Conservation (phyloP, 1,139 yeast species). For the Waltiozyma sp. region DNA sequence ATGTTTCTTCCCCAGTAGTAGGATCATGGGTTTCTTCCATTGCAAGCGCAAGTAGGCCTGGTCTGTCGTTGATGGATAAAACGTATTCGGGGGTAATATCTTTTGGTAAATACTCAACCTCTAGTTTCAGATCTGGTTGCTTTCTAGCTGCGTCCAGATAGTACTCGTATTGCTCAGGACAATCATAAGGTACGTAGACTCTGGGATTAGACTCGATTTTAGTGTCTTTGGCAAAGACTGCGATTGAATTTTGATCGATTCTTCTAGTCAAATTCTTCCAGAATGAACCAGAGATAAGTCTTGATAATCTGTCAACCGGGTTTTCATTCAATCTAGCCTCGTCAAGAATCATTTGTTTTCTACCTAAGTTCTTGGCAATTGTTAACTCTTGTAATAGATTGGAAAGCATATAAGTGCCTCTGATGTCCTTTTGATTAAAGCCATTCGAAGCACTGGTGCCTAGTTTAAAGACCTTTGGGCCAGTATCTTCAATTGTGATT, state of each 20-base stretch:
- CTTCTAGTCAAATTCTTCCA: slow-evolving; percentile 75
- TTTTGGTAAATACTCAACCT: slow-evolving; percentile 62
- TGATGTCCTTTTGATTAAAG: slow-evolving; percentile 54
- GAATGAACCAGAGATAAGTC: slow-evolving; percentile 68
- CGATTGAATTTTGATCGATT: slow-evolving; percentile 52
- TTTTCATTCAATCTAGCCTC: slow-evolving; percentile 80
- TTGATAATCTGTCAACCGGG: slow-evolving; percentile 68
- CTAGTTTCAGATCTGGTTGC: slow-evolving; percentile 51
- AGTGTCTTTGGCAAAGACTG: slow-evolving; percentile 64
- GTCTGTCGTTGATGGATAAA: slow-evolving; percentile 65
- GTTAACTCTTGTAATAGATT: slow-evolving; percentile 84
- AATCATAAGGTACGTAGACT: slow-evolving; percentile 64
- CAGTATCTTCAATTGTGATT: slow-evolving; percentile 85
- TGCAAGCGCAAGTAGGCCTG: slow-evolving; percentile 81
- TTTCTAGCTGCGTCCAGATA: slow-evolving; percentile 42
- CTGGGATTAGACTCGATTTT: slow-evolving; percentile 71
- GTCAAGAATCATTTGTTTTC: slow-evolving; percentile 67
- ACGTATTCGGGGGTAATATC: slow-evolving; percentile 59
- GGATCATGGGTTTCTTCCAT: slow-evolving; percentile 42
- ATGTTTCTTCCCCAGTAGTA: slow-evolving; percentile 32
- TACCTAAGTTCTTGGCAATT: slow-evolving; percentile 72
- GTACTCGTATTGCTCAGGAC: slow-evolving; percentile 65
- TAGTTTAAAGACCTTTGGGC: slow-evolving; percentile 77
- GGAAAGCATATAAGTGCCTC: slow-evolving; percentile 89
- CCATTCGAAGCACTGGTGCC: slow-evolving; percentile 87